Evolutionary conservation across 768 basidiomycete species (phyloP), one percentile per base, ranked within the genome.

Genomic region (Pleurotus sapidus): DNA sequence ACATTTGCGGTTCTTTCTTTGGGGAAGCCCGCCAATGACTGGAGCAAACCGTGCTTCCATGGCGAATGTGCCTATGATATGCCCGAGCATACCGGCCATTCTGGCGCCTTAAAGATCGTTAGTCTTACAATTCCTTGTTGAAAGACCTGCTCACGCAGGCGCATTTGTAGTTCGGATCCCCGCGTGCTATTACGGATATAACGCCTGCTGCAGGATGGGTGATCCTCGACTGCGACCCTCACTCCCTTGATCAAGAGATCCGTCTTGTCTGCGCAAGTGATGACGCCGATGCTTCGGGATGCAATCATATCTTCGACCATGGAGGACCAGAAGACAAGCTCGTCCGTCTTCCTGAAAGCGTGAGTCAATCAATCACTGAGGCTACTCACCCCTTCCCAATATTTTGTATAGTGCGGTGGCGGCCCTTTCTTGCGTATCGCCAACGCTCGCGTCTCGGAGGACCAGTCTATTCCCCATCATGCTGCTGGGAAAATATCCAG

Each of bases 161-260:
- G 25, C 39, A 2, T 20, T 39, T 4, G 7, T 14, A 54, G 51
- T 67, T 60, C 60, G 63, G 61, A 12, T 50, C 45, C 2, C 3
- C 55, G 0, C 53, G 59, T 14, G 61, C 64, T 5, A 65, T 67
- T 18, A 61, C 66, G 11, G 56, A 67, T 46, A 61, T 67, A 14
- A 67, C 66, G 8, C 55, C 62, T 12, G 74, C 73, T 15, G 74
- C 73, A 9, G 74, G 74, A 25, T 77, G 75, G 75, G 60, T 61
- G 12, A 72, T 77, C 46, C 59, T 73, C 39, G 67, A 68, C 57
- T 77, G 75, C 57, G 64, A 70, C 51, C 49, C 72, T 2, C 64
- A 62, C 49, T 59, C 60, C 6, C 49, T 63, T 1, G 58, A 66
- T 9, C 71, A 74, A 53, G 68, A 71, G 37, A 72, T 74, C 49